Conservation (phyloP, 2,329 filamentous ascomycete species). For the Diaporthe eres region DNA sequence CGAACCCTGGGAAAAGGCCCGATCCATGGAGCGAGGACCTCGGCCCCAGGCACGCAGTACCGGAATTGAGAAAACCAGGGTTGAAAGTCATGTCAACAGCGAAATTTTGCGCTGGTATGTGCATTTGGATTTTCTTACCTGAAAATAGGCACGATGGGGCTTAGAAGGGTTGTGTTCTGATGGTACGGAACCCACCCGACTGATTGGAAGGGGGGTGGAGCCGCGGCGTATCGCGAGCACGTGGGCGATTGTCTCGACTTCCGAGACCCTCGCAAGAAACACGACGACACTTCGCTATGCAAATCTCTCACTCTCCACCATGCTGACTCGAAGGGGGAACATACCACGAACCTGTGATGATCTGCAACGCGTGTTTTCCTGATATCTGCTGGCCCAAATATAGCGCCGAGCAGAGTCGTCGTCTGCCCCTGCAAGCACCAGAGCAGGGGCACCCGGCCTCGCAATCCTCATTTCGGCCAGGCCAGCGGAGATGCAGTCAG, state of each 20-base stretch:
- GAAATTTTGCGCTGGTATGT: not conserved
- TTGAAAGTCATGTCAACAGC: not conserved
- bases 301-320: not conserved
- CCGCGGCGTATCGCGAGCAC: not conserved
- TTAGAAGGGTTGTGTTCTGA: not conserved
- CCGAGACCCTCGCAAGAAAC: not conserved
- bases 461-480: slow-evolving; percentile 13
- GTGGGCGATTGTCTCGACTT: slow-evolving; percentile 2
- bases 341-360: not conserved
- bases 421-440: not conserved
- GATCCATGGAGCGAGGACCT: too few species aligned
- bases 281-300: not conserved
- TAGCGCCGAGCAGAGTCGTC: slow-evolving; percentile 3
- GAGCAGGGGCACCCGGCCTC: slow-evolving; percentile 6
- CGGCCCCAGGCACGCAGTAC: too few species aligned
- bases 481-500: not conserved
- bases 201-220: slow-evolving; percentile 3
- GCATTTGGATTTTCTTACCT: not conserved
- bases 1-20: too few species aligned
- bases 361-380: not conserved
- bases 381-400: slow-evolving; percentile 6
- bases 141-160: not conserved
- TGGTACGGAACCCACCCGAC: not conserved
- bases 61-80: too few species aligned
- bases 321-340: not conserved